Percentiles rank a stretch among this genome's conserved stretches.
phyloP scores from a whole-genome alignment of 2,329 filamentous ascomycete genomes.

The Periglandula ipomoeae region DNA sequence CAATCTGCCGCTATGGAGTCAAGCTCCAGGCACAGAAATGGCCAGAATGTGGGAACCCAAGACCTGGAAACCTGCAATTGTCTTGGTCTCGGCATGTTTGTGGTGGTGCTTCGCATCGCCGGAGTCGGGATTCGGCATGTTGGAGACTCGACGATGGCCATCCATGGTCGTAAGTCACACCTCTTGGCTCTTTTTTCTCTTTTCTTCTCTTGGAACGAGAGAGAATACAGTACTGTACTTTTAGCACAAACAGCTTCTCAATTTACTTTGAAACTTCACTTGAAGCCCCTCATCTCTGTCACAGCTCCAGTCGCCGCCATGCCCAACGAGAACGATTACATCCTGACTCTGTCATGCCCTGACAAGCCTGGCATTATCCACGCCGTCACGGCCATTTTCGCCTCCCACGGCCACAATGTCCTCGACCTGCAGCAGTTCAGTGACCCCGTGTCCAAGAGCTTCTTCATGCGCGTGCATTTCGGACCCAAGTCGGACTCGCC shows the following conservation, averaged over 20 bases:
- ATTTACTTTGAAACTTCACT: no score
- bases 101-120: not conserved
- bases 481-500: conserved; percentile 42
- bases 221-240: not conserved
- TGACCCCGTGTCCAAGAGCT: conserved; percentile 62
- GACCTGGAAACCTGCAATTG: not conserved
- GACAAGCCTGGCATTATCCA: conserved; percentile 81
- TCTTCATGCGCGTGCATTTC: conserved; percentile 87
- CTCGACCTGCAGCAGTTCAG: conserved; percentile 79
- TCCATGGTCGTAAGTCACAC: not conserved
- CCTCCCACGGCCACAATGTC: conserved; percentile 67
- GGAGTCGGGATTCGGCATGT: conserved; percentile 3
- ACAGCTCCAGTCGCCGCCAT: not conserved
- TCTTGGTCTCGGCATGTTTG: not conserved
- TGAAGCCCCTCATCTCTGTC: not conserved
- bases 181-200: not conserved
- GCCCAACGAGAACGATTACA: conserved; percentile 47
- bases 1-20: no score
- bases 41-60: not conserved
- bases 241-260: not conserved
- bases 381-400: conserved; percentile 71
- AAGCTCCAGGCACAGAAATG: not conserved
- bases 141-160: not conserved
- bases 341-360: conserved; percentile 74
- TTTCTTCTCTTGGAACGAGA: not conserved